Conservation (phyloP, 1,139 yeast species). For the Suhomyces kunorum region DNA sequence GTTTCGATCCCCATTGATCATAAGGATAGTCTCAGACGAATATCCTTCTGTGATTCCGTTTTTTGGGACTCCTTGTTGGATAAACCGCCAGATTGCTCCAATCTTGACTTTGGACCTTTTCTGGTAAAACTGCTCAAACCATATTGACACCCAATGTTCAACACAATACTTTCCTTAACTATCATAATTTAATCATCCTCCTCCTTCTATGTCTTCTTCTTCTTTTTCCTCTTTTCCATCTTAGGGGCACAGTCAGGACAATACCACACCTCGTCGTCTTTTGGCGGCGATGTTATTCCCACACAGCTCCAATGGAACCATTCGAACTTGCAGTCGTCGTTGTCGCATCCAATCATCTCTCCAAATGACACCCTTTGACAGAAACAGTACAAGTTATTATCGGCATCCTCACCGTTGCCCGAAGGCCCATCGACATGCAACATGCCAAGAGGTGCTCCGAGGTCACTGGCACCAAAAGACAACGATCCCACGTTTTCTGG, state of each 20-base stretch:
- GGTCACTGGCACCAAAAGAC: slow-evolving; percentile 11
- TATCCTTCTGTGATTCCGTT: too few species aligned
- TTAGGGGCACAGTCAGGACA: slow-evolving; percentile 66
- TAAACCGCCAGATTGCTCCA: too few species aligned
- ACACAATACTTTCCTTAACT: too few species aligned
- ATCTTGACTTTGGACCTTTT: too few species aligned
- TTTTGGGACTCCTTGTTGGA: too few species aligned
- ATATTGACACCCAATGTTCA: too few species aligned
- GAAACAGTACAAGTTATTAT: slow-evolving; percentile 68
- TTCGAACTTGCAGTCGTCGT: slow-evolving; percentile 74
- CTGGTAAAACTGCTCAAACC: too few species aligned
- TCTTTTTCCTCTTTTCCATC: slow-evolving; percentile 51
- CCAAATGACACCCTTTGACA: slow-evolving; percentile 87
- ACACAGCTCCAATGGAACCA: slow-evolving; percentile 92
- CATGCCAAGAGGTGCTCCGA: slow-evolving; percentile 14
- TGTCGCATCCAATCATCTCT: slow-evolving; percentile 91
- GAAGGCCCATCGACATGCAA: slow-evolving; percentile 15
- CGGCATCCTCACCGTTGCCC: slow-evolving; percentile 59
- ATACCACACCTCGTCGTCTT: slow-evolving; percentile 66
- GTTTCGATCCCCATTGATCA: too few species aligned
- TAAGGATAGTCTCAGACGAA: too few species aligned
- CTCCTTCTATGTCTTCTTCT: slow-evolving; percentile 30
- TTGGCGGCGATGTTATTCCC: slow-evolving; percentile 71
- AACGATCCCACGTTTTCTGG: slow-evolving; percentile 13
- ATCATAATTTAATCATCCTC: too few species aligned